These are phyloP conservation scores for Aegilops longissima DNA, from an alignment of 176 grass and related monocot species.

Conservation along the genomic window DNA sequence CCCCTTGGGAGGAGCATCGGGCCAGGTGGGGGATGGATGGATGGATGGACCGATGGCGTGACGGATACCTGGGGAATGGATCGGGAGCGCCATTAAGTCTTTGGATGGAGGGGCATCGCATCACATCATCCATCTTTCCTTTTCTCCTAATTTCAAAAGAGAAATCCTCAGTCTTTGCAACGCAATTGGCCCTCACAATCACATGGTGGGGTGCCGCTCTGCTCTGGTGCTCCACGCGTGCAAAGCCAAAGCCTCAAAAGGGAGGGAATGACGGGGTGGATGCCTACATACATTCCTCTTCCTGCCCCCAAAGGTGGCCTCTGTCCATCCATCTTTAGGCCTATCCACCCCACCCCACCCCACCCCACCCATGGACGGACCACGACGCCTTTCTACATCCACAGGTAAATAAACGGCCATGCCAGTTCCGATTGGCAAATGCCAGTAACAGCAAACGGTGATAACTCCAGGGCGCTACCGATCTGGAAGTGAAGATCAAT, in stretches of 20 bases:
- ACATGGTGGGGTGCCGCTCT: slow-evolving; percentile 22
- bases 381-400: background rate
- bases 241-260: slow-evolving; percentile 9
- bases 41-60: background rate
- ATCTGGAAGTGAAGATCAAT: background rate
- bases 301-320: background rate
- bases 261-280: background rate
- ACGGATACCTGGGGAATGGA: background rate
- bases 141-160: background rate
- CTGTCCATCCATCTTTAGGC: background rate
- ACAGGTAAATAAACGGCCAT: background rate
- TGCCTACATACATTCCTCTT: background rate
- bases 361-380: background rate
- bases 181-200: background rate
- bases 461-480: background rate
- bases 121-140: background rate
- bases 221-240: background rate
- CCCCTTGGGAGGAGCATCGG: slow-evolving; percentile 21
- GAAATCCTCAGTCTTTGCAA: background rate
- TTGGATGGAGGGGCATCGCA: background rate
- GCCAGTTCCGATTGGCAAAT: too few species aligned
- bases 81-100: background rate
- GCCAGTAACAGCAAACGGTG: background rate
- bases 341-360: background rate
- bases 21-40: background rate